Evolutionary conservation across 371 early-diverging fungal species (phyloP), one percentile per base, ranked within the genome.

Genomic region (Blakeslea trispora): DNA sequence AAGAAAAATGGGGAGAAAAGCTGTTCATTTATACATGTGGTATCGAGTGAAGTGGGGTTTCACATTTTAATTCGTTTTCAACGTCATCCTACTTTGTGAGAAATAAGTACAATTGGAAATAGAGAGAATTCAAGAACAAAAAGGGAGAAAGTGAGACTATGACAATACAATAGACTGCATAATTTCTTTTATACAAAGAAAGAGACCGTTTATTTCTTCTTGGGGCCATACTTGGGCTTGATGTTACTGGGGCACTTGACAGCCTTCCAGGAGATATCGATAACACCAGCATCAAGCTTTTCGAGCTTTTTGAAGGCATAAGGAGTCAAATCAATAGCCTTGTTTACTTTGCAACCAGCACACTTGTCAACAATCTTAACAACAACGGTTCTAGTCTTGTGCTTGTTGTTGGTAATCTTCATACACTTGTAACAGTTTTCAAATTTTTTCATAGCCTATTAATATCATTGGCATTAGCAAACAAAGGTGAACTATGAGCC

Each of bases 381-480:
- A 53, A 64, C 49, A 35, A 73, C 70, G 18, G 59, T 46, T 23
- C 61, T 61, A n/a, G 66, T 62, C 57, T 69, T 67, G 61, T 70
- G 57, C 39, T 64, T 63, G 45, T 68, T 64, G 61, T 79, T 79
- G 46, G 66, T 67, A 40, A 79, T 71, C 66, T 79, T 69, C 71
- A 79, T 72, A 50, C 79, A 79, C 60, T 75, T 75, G 66, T 75
- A 79, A 57, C 79, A 79, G 45, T 68, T 49, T 57, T 75, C 79
- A 47, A 74, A 74, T n/a, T 55, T 54, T 41, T 71, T 50, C 79
- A 79, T 79, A 39, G 79, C 75, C 76, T 76, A 49, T 57, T 5
- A 35, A 28, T 28, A 28, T 28, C 7, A 28, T 7, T 28, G 5
- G 7, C 7, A 7, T 28, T 7, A 28, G n/a, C 18, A 13, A 49